A percentile compares a stretch with the other conserved stretches of the same genome.
phyloP scores from a whole-genome alignment of 148 eudicot genomes.

The Chenopodium quinoa region DNA sequence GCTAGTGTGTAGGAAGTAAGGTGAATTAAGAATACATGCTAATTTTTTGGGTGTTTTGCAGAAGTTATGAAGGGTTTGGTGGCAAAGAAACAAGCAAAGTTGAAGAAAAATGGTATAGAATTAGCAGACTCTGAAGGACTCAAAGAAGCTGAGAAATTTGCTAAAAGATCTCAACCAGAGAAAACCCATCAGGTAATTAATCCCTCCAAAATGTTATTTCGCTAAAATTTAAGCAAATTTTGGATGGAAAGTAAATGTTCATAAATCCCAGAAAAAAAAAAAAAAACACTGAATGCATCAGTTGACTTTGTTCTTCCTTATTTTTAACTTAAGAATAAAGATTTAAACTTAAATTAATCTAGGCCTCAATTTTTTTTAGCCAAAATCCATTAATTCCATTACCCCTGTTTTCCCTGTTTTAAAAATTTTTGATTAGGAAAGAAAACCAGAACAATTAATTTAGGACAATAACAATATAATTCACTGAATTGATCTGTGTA shows the following conservation, averaged over 20 bases:
- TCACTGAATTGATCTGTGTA: neutral
- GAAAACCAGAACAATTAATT: too few species aligned
- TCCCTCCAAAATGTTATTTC: neutral
- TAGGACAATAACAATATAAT: neutral
- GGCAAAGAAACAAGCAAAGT: constrained; percentile 81
- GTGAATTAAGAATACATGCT: constrained; percentile 5
- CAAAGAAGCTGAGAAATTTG: constrained; percentile 40
- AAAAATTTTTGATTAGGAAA: too few species aligned
- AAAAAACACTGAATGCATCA: neutral
- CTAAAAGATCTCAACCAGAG: constrained; percentile 47
- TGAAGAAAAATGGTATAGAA: constrained; percentile 59
- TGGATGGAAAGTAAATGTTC: neutral
- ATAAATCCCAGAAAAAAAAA: neutral
- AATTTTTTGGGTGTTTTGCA: constrained; percentile 28
- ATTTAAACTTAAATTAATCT: neutral
- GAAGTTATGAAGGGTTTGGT: constrained; percentile 92
- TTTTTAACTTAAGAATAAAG: neutral
- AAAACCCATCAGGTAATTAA: constrained; percentile 51
- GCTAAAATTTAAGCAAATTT: neutral
- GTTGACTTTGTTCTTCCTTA: neutral
- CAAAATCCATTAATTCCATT: neutral
- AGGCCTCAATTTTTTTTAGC: neutral
- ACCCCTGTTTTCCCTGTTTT: constrained; percentile 10
- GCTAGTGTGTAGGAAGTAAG: neutral
- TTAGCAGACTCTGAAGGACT: constrained; percentile 39